phyloP scores from a whole-genome alignment of 2,329 filamentous ascomycete species.

The Dactylellina leptospora region DNA sequence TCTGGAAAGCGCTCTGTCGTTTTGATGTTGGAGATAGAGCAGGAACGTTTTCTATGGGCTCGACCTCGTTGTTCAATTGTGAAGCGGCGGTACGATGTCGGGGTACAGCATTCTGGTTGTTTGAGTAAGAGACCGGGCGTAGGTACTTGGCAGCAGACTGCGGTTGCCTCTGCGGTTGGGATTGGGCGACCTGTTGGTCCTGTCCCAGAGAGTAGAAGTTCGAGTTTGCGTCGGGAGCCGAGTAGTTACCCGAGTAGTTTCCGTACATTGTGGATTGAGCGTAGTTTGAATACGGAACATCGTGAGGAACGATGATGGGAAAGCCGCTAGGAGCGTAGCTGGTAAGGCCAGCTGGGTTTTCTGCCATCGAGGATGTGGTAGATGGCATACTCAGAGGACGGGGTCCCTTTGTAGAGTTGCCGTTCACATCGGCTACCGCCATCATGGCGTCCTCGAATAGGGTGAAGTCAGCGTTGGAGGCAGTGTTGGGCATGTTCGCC shows the following conservation, averaged over 20 bases:
- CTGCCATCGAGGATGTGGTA: constrained; percentile 17
- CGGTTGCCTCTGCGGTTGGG: constrained; percentile 49
- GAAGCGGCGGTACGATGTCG: constrained; percentile 34
- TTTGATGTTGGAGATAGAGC: constrained; percentile 55
- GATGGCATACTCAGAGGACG: constrained; percentile 10
- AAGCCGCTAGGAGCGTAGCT: constrained; percentile 35
- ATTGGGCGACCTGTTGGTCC: constrained; percentile 29
- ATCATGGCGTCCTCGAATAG: constrained; percentile 55
- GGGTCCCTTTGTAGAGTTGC: constrained; percentile 14
- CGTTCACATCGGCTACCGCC: constrained; percentile 25
- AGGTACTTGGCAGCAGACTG: constrained; percentile 49
- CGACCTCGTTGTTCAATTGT: constrained; percentile 45
- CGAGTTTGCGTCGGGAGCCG: constrained; percentile 13
- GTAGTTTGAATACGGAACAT: constrained; percentile 46
- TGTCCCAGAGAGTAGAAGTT: constrained; percentile 40
- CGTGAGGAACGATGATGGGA: constrained; percentile 47
- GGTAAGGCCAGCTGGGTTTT: constrained; percentile 37
- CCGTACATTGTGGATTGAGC: constrained; percentile 45
- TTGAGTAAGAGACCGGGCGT: constrained; percentile 33
- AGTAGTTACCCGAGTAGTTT: constrained; percentile 31
- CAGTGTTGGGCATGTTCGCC: constrained; percentile 54
- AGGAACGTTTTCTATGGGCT: constrained; percentile 55
- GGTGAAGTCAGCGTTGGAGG: constrained; percentile 55
- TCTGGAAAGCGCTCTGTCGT: constrained; percentile 24
- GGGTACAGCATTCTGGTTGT: constrained; percentile 28